Base-by-base conservation (phyloP, 352 stramenopile species). In the Phytophthora sp. region DNA sequence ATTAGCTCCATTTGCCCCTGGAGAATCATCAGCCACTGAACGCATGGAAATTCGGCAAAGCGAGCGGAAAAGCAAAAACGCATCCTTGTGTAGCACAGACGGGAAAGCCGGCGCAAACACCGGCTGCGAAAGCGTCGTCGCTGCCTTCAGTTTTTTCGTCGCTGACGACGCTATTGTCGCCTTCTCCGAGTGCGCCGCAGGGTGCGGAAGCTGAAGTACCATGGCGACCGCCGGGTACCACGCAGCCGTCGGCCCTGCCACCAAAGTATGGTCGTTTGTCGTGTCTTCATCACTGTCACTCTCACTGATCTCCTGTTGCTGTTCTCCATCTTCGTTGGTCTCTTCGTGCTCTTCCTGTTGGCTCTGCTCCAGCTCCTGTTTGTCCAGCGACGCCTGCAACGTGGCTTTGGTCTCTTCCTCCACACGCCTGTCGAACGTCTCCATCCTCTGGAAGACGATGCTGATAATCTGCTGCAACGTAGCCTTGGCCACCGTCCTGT, bases 21-120 rank as follows among this genome's bases (percentile, higher is more conserved):
- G 57, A 5, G 76, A 82, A 90, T 97, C 88, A 97, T 99, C 73
- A 67, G 96, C 80, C 41, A 98, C 56, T 85, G 90, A 92, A 84
- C 98, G 71, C 82, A 93, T 93, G 4, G 86, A 93, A 32, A 95
- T 93, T 18, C 86, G 82, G 70, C 98, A 99, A 8, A 99, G 82
- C 7, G 97, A 98, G 3, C 98, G 90, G 64, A 99, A 99, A 12
- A 99, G 75, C 54, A 99, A 76, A 58, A 99, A 99, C 9, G 94
- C 92, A 74, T 99, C 98, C 54, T 98, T 98, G 79, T 99, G 97
- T 39, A 98, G 95, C 59, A 99, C 84, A 0, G 96, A 99, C 4
- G 94, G 84, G 72, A 99, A 99, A 12, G 82, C 75, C 21, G 83
- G 74, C 13, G 76, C 66, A 52, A 82, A 87, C 38, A 83, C 63